Conservation (phyloP, 148 eudicot genomes). For the Cornus suecica region DNA sequence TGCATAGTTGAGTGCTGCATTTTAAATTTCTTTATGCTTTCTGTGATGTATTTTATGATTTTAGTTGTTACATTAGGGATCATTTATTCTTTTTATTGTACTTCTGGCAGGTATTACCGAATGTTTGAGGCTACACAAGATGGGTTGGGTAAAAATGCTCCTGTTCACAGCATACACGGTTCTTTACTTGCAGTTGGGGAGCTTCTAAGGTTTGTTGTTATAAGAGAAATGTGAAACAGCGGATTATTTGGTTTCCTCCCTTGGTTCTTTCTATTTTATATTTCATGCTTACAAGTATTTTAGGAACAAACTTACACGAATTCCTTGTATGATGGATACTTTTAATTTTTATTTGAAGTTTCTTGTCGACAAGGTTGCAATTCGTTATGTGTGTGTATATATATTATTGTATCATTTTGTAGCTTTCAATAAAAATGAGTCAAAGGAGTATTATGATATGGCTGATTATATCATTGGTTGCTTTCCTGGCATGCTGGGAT, state of each 20-base stretch:
- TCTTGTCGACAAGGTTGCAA: background rate
- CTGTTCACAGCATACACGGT: slow-evolving; percentile 95
- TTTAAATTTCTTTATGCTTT: background rate
- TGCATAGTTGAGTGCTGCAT: background rate
- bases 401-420: background rate
- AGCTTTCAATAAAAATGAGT: background rate
- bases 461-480: background rate
- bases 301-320: background rate
- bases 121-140: slow-evolving; percentile 99
- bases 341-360: background rate
- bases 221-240: no score
- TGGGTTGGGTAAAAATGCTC: slow-evolving; percentile 89
- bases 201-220: no score
- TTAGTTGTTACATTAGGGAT: background rate
- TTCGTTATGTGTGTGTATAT: no score
- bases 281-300: background rate
- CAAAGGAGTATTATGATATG: background rate
- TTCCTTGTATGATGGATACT: background rate
- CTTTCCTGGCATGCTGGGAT: background rate
- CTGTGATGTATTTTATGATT: background rate
- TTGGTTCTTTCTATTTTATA: background rate
- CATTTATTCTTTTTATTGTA: background rate
- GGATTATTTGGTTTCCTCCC: background rate
- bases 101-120: slow-evolving; percentile 74
- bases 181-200: slow-evolving; percentile 97